Conservation (phyloP, 306 rosid species). For the Cucurbita maxima region DNA sequence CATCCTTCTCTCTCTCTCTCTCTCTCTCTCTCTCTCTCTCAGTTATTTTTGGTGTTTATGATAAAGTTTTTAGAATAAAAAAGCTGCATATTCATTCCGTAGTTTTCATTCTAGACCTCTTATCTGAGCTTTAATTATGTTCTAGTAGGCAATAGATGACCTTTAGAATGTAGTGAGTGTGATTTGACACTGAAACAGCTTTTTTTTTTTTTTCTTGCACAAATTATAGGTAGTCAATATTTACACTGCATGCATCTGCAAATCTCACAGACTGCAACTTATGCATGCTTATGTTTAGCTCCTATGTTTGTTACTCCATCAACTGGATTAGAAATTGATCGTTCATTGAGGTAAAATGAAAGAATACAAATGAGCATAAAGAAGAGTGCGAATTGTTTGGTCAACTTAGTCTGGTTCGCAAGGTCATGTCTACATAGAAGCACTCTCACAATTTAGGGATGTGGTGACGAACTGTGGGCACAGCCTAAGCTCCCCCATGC, state of each 20-base stretch:
- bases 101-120: not conserved
- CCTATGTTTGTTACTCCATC: not conserved
- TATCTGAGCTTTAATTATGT: not conserved
- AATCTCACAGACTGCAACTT: not conserved
- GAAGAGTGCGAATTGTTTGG: not conserved
- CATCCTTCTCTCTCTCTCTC: not conserved
- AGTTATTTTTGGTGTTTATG: not conserved
- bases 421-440: not conserved
- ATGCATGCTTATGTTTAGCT: not conserved
- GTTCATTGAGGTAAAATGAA: not conserved
- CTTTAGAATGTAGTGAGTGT: not conserved
- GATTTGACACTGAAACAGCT: not conserved
- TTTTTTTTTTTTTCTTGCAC: not conserved
- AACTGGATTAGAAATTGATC: not conserved
- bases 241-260: not conserved
- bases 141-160: not conserved
- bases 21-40: not conserved
- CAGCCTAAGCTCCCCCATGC: not conserved
- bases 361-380: too few relatives aligned
- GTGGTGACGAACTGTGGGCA: not conserved
- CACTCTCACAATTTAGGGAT: not conserved
- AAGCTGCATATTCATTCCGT: not conserved
- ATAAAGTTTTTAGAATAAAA: not conserved
- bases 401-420: not conserved
- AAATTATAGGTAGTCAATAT: not conserved